Evolutionary conservation across 1,139 yeast genomes (phyloP).

Genomic region (Zygosaccharomyces sapae): DNA sequence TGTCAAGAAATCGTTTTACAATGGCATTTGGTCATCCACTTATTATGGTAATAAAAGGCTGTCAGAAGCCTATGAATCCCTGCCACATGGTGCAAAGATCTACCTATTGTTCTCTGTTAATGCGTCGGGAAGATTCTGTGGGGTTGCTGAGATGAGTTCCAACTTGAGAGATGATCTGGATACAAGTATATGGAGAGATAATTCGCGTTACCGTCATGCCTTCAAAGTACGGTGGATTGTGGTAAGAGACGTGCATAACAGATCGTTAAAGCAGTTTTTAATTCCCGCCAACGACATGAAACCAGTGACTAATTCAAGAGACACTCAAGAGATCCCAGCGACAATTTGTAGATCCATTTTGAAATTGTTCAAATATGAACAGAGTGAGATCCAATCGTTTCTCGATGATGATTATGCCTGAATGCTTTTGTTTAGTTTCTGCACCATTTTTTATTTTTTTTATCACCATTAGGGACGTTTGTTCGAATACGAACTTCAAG

Average conservation of each 20-base stretch:
- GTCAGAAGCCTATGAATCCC: constrained; percentile 39
- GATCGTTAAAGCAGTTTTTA: constrained; percentile 43
- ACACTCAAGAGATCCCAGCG: constrained; percentile 48
- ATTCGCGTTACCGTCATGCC: constrained; percentile 47
- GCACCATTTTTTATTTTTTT: constrained; percentile 7
- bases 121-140: constrained; percentile 58
- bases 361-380: constrained; percentile 38
- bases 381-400: constrained; percentile 15
- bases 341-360: constrained; percentile 49
- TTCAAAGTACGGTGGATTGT: constrained; percentile 53
- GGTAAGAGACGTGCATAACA: constrained; percentile 50
- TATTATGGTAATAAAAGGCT: constrained; percentile 53
- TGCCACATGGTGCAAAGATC: constrained; percentile 31
- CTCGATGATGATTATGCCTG: constrained; percentile 17
- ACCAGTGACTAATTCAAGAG: constrained; percentile 57
- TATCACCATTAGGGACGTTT: neutral
- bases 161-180: constrained; percentile 39
- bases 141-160: constrained; percentile 54
- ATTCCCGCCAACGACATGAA: constrained; percentile 47
- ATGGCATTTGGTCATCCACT: constrained; percentile 58
- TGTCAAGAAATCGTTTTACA: constrained; percentile 46
- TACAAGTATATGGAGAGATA: constrained; percentile 48
- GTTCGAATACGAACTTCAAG: neutral
- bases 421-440: neutral
- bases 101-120: constrained; percentile 56